A percentile compares a stretch with the other conserved stretches of the same genome.
Conservation (phyloP, 1,139 yeast species). For the Kazachstania sp. region DNA sequence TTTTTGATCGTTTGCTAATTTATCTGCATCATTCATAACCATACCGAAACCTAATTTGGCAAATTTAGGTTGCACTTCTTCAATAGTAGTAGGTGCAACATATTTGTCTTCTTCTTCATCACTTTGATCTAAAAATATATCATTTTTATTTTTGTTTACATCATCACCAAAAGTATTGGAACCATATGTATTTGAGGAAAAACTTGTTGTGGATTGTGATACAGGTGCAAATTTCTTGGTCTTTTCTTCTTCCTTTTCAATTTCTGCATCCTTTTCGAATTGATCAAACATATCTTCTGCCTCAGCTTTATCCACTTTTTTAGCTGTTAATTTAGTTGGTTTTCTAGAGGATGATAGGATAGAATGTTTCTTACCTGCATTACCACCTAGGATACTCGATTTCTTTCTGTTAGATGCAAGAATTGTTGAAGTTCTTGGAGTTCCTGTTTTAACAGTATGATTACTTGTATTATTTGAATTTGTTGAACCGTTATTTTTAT, state of each 20-base stretch:
- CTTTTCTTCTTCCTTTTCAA: slow-evolving; percentile 41
- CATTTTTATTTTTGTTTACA: slow-evolving; percentile 6
- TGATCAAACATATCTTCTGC: slow-evolving; percentile 74
- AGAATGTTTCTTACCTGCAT: slow-evolving; percentile 27
- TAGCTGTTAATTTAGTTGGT: slow-evolving; percentile 49
- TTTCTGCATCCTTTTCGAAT: slow-evolving; percentile 76
- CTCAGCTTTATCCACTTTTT: slow-evolving; percentile 42
- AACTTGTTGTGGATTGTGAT: slow-evolving; percentile 6
- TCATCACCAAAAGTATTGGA: slow-evolving; percentile 7
- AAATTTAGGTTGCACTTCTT: slow-evolving; percentile 59
- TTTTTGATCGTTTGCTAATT: slow-evolving; percentile 35
- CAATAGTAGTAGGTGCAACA: slow-evolving; percentile 32
- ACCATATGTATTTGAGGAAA: slow-evolving; percentile 9
- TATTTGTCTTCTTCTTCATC: slow-evolving; percentile 10
- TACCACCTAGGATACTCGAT: slow-evolving; percentile 8
- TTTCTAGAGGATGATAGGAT: slow-evolving; percentile 33
- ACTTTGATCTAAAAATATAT: slow-evolving; percentile 7
- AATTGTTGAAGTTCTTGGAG: slow-evolving; percentile 15
- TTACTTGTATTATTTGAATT: slow-evolving; percentile 3
- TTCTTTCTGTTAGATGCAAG: slow-evolving; percentile 22
- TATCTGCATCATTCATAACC: slow-evolving; percentile 47
- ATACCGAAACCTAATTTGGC: slow-evolving; percentile 82
- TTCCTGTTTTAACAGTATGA: slow-evolving; percentile 2
- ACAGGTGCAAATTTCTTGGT: slow-evolving; percentile 5
- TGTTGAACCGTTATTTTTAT: slow-evolving; percentile 9